Percentiles rank a stretch among this genome's conserved stretches.
phyloP scores from a whole-genome alignment of 805 yeast species.

The Candida boidinii region DNA sequence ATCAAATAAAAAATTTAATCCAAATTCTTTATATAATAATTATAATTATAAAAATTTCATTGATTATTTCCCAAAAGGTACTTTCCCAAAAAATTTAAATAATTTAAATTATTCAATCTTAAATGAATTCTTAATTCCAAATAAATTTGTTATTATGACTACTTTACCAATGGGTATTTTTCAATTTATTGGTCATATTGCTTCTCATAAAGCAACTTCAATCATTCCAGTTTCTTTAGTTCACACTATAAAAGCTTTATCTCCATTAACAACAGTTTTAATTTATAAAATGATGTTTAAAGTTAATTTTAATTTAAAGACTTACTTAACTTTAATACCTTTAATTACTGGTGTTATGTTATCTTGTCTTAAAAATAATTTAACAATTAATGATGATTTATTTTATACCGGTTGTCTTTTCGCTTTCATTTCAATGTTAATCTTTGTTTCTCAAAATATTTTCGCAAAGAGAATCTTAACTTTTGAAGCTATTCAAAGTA shows the following conservation, averaged over 20 bases:
- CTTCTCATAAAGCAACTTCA: slow-evolving; percentile 88
- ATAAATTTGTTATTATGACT: slow-evolving; percentile 41
- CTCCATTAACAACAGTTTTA: slow-evolving; percentile 82
- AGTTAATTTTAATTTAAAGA: slow-evolving; percentile 47
- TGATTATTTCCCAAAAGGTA: slow-evolving; percentile 36
- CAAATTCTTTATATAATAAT: slow-evolving; percentile 25
- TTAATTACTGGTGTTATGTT: slow-evolving; percentile 79
- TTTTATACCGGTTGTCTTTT: slow-evolving; percentile 35
- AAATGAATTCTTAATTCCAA: slow-evolving; percentile 43
- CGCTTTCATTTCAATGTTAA: slow-evolving; percentile 50
- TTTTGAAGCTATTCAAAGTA: slow-evolving; percentile 23
- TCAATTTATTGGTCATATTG: slow-evolving; percentile 86
- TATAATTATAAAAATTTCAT: slow-evolving; percentile 16
- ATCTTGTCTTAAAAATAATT: slow-evolving; percentile 46
- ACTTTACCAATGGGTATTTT: slow-evolving; percentile 93
- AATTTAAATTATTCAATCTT: slow-evolving; percentile 19
- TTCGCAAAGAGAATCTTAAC: slow-evolving; percentile 72
- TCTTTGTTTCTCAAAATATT: slow-evolving; percentile 71
- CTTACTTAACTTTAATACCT: slow-evolving; percentile 76
- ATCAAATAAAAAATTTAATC: slow-evolving; percentile 18
- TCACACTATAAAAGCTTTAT: slow-evolving; percentile 86
- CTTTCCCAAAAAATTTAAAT: slow-evolving; percentile 33
- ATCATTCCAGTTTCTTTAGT: slow-evolving; percentile 91
- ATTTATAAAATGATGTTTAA: slow-evolving; percentile 61
- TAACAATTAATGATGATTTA: slow-evolving; percentile 15